A percentile compares a stretch with the other conserved stretches of the same genome.
Conservation (phyloP, 108 stramenopile genomes). For the Nannochloropsis granulata region DNA sequence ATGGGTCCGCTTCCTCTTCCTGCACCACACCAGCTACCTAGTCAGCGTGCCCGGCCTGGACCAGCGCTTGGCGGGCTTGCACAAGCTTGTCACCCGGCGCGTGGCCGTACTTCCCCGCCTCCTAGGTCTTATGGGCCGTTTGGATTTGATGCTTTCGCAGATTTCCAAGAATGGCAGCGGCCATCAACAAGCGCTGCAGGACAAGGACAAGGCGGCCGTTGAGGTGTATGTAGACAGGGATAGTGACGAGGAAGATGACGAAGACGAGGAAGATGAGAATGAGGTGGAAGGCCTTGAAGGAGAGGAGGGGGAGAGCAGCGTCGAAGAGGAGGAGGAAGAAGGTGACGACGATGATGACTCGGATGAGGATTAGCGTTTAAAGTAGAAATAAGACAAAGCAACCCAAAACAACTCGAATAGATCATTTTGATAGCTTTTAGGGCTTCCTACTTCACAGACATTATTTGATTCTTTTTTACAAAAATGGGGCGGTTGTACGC, state of each 20-base stretch:
- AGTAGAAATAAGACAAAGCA: background rate
- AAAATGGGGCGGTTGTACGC: background rate
- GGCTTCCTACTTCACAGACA: no score
- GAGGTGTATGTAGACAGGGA: background rate
- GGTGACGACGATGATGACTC: background rate
- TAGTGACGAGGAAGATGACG: background rate
- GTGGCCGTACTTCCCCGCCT: slow-evolving; percentile 11
- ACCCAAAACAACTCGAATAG: background rate
- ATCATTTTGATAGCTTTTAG: no score
- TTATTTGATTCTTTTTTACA: background rate
- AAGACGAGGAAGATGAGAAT: background rate
- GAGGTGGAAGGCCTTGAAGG: background rate
- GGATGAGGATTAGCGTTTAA: background rate
- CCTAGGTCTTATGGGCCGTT: slow-evolving; percentile 2
- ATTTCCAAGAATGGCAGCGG: background rate
- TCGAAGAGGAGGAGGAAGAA: background rate
- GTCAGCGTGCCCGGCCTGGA: slow-evolving; percentile 7
- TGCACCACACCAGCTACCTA: slow-evolving; percentile 15
- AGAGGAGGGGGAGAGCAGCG: background rate
- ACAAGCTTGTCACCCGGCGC: slow-evolving; percentile 13
- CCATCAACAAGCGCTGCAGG: background rate
- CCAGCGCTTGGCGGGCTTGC: slow-evolving; percentile 10
- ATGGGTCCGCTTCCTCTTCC: slow-evolving; percentile 10
- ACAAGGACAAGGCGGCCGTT: background rate
- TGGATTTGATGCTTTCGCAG: slow-evolving; percentile 9